These are phyloP conservation scores for Sporothrix variecibatus DNA, from an alignment of 2,329 filamentous ascomycete genomes.

Conservation along the genomic window DNA sequence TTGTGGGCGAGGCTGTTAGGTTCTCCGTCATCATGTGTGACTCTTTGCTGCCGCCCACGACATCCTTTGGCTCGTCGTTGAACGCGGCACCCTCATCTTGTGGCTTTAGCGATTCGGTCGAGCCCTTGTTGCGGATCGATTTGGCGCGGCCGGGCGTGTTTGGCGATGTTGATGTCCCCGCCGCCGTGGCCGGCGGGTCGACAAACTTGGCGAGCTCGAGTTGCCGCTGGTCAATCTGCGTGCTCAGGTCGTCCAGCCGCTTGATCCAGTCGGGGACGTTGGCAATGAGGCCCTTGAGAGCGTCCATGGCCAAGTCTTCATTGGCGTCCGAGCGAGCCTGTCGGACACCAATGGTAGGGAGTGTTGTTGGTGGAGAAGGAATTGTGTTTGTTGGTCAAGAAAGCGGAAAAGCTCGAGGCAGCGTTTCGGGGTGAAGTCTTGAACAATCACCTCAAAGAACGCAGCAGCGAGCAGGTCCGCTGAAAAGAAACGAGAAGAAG, in stretches of 20 bases:
- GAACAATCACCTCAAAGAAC: neutral
- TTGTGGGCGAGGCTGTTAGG: neutral
- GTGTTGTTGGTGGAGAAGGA: neutral
- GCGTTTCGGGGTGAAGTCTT: neutral
- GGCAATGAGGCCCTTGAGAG: conserved; percentile 54
- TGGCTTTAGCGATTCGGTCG: conserved; percentile 35
- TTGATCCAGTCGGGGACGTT: conserved; percentile 63
- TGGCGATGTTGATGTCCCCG: conserved; percentile 30
- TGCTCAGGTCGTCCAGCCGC: conserved; percentile 61
- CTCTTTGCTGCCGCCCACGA: neutral
- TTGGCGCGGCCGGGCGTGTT: conserved; percentile 32
- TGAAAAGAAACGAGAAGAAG: neutral
- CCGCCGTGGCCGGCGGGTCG: conserved; percentile 34
- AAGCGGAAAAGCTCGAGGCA: neutral
- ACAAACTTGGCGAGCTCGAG: conserved; percentile 53
- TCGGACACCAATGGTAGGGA: neutral
- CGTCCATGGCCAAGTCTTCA: conserved; percentile 47
- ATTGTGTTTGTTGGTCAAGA: neutral
- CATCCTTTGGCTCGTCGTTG: conserved; percentile 4
- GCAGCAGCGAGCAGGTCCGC: neutral
- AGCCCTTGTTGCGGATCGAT: conserved; percentile 34
- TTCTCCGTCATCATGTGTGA: neutral
- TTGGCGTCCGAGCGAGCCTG: neutral
- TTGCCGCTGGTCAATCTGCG: conserved; percentile 63
- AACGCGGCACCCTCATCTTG: conserved; percentile 31